Conservation (phyloP, 2,329 filamentous ascomycete species). For the Cordyceps militaris region DNA sequence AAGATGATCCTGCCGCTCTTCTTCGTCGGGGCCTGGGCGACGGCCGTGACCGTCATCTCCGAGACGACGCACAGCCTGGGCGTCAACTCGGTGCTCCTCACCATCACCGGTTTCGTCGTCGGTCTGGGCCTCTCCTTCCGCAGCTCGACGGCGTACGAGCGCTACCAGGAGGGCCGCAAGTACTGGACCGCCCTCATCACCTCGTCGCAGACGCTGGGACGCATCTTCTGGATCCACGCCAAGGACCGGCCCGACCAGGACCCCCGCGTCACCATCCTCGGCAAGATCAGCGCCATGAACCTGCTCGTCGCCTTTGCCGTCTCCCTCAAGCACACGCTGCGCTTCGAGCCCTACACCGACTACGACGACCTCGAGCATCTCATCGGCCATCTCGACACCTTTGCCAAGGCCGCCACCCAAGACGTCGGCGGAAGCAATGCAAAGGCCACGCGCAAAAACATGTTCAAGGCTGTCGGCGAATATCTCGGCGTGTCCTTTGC, state of each 20-base stretch:
- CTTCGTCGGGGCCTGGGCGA: constrained; percentile 58
- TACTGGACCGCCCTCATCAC: constrained; percentile 55
- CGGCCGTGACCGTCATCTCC: constrained; percentile 53
- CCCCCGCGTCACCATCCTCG: constrained; percentile 60
- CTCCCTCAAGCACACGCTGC: constrained; percentile 72
- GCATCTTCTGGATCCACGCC: constrained; percentile 77
- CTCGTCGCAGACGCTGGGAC: constrained; percentile 61
- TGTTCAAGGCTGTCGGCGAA: constrained; percentile 61
- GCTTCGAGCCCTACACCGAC: constrained; percentile 73
- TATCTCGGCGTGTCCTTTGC: constrained; percentile 73
- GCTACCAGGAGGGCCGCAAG: constrained; percentile 58
- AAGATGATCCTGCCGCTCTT: constrained; percentile 65
- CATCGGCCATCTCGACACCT: constrained; percentile 66
- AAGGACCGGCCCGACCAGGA: constrained; percentile 44
- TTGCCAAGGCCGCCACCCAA: constrained; percentile 51
- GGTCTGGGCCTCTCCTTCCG: constrained; percentile 72
- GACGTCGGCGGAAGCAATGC: constrained; percentile 25
- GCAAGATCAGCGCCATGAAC: constrained; percentile 69
- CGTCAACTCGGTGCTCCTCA: constrained; percentile 42
- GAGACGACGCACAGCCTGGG: constrained; percentile 32
- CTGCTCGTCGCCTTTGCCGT: constrained; percentile 71
- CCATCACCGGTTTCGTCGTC: constrained; percentile 75
- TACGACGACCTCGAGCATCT: constrained; percentile 68
- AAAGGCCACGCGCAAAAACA: constrained; percentile 34
- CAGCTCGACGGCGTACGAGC: constrained; percentile 70